phyloP scores from a whole-genome alignment of 2,329 filamentous ascomycete species.

The Simplicillium sp. region DNA sequence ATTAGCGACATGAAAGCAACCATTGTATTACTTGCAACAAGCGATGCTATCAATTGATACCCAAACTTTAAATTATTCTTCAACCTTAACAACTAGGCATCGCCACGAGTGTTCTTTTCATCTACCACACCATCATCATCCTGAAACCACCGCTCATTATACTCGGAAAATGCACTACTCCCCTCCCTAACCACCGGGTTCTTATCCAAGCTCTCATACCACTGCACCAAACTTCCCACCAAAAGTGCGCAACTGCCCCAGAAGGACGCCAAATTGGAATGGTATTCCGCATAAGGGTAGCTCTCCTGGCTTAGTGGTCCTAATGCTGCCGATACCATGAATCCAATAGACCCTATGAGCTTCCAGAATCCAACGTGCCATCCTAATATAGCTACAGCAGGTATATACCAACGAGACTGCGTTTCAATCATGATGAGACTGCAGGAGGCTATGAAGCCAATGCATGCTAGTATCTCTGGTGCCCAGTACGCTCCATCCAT shows the following conservation, averaged over 20 bases:
- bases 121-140: no score
- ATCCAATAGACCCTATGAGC: conserved; percentile 47
- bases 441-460: conserved; percentile 50
- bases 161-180: background rate
- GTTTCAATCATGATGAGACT: conserved; percentile 58
- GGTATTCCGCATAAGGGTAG: conserved; percentile 28
- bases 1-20: no score
- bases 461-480: conserved; percentile 52
- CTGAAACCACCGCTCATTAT: no score
- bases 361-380: conserved; percentile 64
- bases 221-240: conserved; percentile 14
- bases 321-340: conserved; percentile 50
- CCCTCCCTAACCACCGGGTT: conserved; percentile 10
- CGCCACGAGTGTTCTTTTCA: no score
- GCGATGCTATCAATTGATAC: no score
- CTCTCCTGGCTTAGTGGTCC: conserved; percentile 40
- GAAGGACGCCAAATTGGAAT: conserved; percentile 34
- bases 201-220: conserved; percentile 15
- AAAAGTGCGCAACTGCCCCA: conserved; percentile 33
- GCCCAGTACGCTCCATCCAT: conserved; percentile 49
- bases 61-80: no score
- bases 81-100: no score
- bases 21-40: no score
- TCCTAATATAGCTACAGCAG: conserved; percentile 45
- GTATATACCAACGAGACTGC: conserved; percentile 52